These are phyloP conservation scores for Phaeosphaeriaceae sp. DNA, from an alignment of 2,329 filamentous ascomycete species.

Conservation along the genomic window DNA sequence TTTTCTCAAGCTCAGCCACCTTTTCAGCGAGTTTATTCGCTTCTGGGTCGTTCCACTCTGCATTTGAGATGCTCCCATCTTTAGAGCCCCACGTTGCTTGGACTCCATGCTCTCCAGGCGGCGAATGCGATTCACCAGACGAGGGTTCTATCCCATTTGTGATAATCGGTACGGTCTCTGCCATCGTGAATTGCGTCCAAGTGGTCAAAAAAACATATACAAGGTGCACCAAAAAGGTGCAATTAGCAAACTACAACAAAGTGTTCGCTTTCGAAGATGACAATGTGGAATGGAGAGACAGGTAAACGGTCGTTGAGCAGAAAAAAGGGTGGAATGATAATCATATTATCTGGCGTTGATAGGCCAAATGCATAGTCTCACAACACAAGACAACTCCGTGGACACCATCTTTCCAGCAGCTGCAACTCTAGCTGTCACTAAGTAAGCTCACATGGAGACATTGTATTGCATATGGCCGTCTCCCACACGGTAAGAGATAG, in stretches of 20 bases:
- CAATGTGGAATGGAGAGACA: not conserved
- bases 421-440: not conserved
- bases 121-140: slow-evolving; percentile 40
- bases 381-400: slow-evolving; percentile 15
- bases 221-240: not conserved
- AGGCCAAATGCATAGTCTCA: not conserved
- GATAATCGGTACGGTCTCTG: slow-evolving; percentile 32
- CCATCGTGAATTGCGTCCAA: slow-evolving; percentile 16
- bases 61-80: slow-evolving; percentile 50
- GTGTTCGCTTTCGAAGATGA: not conserved
- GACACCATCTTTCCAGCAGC: slow-evolving; percentile 10
- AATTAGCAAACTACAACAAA: slow-evolving; percentile 6
- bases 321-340: not conserved
- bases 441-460: not conserved
- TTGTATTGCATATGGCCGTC: too few relatives aligned
- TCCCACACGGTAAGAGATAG: too few relatives aligned
- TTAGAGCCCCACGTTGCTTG: slow-evolving; percentile 36
- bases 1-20: slow-evolving; percentile 40
- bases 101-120: slow-evolving; percentile 26
- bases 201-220: not conserved
- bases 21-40: slow-evolving; percentile 54
- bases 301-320: not conserved
- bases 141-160: slow-evolving; percentile 43
- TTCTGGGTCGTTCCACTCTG: slow-evolving; percentile 55
- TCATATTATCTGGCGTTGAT: not conserved